phyloP scores from a whole-genome alignment of 768 basidiomycete species.

The Wakefieldia striispora region DNA sequence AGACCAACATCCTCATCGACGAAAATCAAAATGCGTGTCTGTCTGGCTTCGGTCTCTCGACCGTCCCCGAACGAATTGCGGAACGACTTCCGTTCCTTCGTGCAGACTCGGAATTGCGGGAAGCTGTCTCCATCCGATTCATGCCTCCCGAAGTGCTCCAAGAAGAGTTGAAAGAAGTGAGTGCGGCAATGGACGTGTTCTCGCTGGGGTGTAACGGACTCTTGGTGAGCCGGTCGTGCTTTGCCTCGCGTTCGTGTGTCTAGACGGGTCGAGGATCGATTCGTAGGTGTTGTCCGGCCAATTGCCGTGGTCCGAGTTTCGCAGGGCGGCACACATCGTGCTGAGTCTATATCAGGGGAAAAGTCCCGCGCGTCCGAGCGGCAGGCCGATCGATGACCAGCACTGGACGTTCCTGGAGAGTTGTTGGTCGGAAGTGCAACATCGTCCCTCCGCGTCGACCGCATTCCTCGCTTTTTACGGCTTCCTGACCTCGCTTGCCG shows the following conservation, averaged over 20 bases:
- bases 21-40: conserved; percentile 3
- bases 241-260: not conserved
- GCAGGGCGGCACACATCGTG: conserved; percentile 5
- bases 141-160: conserved; percentile 12
- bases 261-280: not conserved
- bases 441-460: conserved; percentile 10
- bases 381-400: conserved; percentile 1
- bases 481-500: conserved; percentile 3
- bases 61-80: conserved; percentile 12
- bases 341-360: not conserved
- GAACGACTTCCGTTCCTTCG: conserved; percentile 11
- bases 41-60: conserved; percentile 12
- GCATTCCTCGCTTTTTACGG: conserved; percentile 11
- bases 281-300: conserved; percentile 13
- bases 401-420: conserved; percentile 12
- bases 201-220: conserved; percentile 15
- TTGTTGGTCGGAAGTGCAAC: conserved; percentile 6
- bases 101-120: conserved; percentile 8
- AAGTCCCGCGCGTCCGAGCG: conserved; percentile 7
- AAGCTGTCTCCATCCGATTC: conserved; percentile 12
- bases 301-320: conserved; percentile 14
- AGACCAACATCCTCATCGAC: conserved; percentile 18
- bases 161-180: not conserved
- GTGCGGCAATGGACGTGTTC: conserved; percentile 6
- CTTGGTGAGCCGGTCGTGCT: not conserved